Evolutionary conservation across 805 yeast genomes (phyloP), one percentile per base, ranked within the genome.

Genomic region (Yamadazyma sp.): DNA sequence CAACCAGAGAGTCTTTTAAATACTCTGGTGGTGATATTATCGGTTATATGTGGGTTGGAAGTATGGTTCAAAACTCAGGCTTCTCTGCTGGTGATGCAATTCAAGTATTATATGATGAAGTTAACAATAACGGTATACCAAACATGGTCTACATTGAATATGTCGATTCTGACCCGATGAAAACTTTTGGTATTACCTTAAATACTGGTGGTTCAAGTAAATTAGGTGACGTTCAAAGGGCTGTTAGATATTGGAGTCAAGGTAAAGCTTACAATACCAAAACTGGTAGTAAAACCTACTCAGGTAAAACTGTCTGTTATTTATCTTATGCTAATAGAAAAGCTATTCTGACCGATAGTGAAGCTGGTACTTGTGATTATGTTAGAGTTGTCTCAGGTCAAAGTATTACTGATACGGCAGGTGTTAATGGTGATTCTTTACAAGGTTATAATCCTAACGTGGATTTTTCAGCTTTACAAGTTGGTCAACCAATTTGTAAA

Each of bases 31-130:
- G 38, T 23, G 33, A 39, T 23, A 26, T 42, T 29, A 31, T 42
- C 10, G 48, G 48, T 16, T 43, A 36, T 22, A 35, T 43, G 38
- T 43, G 47, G 47, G 43, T 38, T 16, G 47, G 47, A 18, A 40
- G 41, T 18, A 40, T 40, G 43, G 38, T 43, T 7, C 45, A 43
- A 26, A 43, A 43, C 30, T 20, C 38, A n/a, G 47, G 43, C 3
- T 40, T 43, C 20, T 30, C 33, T 3, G 12, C 15, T 14, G 39
- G 36, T 16, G 31, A 39, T 22, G 39, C 37, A 15, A 19, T 39
- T 9, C 13, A 31, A 18, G 32, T 24, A 3, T 23, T 39, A 12
- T 11, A 35, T 9, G 30, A 40, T 20, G 47, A 43, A 30, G 25
- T 43, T n/a, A 34, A 27, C 15, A 22, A 20, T 7, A 26, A 40